phyloP scores from a whole-genome alignment of 176 grass and related monocot species.

The Themeda triandra region DNA sequence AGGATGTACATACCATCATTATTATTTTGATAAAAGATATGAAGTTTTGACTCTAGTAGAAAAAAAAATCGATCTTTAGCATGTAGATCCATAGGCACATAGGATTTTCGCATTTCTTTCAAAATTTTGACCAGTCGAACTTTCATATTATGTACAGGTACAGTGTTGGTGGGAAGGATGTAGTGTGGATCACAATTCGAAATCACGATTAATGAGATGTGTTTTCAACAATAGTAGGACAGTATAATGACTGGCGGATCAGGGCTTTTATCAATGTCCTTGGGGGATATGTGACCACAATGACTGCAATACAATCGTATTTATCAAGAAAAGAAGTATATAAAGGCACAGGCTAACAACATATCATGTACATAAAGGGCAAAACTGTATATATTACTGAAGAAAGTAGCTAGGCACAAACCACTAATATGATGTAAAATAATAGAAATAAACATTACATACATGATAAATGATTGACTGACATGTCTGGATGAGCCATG shows the following conservation, averaged over 20 bases:
- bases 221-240: not conserved
- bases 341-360: not conserved
- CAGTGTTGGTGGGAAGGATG: not conserved
- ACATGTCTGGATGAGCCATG: not conserved
- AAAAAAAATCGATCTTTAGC: too few relatives aligned
- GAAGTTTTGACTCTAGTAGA: not conserved
- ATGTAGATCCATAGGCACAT: too few relatives aligned
- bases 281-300: not conserved
- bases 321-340: not conserved
- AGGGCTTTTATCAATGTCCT: not conserved
- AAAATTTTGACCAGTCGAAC: not conserved
- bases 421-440: slow-evolving; percentile 12
- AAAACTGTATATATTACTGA: not conserved
- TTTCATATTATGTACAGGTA: not conserved
- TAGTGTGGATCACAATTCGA: not conserved
- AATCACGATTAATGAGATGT: not conserved
- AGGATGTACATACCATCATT: not conserved
- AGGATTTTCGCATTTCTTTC: too few relatives aligned
- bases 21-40: not conserved
- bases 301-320: not conserved
- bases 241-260: not conserved
- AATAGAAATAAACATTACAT: not conserved
- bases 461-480: not conserved
- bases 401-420: not conserved
- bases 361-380: slow-evolving; percentile 26